phyloP scores from a whole-genome alignment of 768 basidiomycete genomes.

The Cystobasidium tubakii region DNA sequence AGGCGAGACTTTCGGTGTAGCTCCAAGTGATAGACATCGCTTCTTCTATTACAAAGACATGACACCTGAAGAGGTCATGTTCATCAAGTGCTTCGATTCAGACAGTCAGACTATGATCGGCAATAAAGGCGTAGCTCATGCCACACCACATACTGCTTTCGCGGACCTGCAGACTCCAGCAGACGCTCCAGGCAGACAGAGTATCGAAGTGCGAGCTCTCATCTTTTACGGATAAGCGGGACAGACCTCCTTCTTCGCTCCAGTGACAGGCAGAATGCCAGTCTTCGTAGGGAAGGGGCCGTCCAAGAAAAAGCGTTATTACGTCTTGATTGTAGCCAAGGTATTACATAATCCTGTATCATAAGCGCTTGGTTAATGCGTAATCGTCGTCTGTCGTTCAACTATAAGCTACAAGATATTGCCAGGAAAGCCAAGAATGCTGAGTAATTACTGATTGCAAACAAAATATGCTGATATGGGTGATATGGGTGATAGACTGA shows the following conservation, averaged over 20 bases:
- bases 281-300: neutral
- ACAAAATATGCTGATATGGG: neutral
- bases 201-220: constrained; percentile 28
- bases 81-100: constrained; percentile 38
- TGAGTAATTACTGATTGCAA: neutral
- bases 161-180: constrained; percentile 21
- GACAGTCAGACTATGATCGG: constrained; percentile 13
- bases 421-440: neutral
- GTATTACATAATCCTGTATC: neutral
- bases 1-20: constrained; percentile 28
- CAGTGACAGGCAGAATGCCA: neutral
- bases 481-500: too few relatives aligned
- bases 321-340: too few relatives aligned
- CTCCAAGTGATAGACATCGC: constrained; percentile 19
- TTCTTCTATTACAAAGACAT: constrained; percentile 33
- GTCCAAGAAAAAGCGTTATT: too few relatives aligned
- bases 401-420: constrained; percentile 1
- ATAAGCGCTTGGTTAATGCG: neutral
- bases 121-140: constrained; percentile 18
- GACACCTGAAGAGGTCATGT: constrained; percentile 35
- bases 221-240: constrained; percentile 17
- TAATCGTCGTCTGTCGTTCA: too few relatives aligned
- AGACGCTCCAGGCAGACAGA: constrained; percentile 35
- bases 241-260: neutral
- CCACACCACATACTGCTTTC: constrained; percentile 36